A percentile compares a stretch with the other conserved stretches of the same genome.
Conservation (phyloP, 805 yeast genomes). For the Pichia cabralensis region DNA sequence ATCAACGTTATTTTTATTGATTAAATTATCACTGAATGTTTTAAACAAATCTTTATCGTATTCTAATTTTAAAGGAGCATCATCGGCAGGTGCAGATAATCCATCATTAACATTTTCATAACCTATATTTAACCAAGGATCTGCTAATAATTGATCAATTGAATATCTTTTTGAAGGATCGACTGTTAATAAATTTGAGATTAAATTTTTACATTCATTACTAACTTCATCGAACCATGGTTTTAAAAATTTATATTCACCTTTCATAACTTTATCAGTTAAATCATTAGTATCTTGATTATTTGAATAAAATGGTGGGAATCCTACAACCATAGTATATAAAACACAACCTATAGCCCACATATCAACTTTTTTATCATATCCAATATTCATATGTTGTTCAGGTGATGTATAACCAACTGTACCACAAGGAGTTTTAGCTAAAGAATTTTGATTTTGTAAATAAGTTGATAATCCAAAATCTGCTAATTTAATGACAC, state of each 20-base stretch:
- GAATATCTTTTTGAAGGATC: slow-evolving; percentile 62
- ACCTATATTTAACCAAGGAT: slow-evolving; percentile 52
- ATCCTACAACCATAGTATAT: slow-evolving; percentile 61
- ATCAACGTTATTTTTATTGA: slow-evolving; percentile 15
- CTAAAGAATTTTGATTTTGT: slow-evolving; percentile 24
- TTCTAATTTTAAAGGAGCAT: slow-evolving; percentile 22
- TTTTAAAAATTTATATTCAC: slow-evolving; percentile 60
- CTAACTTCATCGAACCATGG: slow-evolving; percentile 91
- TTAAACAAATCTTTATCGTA: slow-evolving; percentile 21
- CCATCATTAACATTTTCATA: slow-evolving; percentile 16
- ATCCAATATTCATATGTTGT: slow-evolving; percentile 48
- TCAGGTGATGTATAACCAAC: slow-evolving; percentile 73
- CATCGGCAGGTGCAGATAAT: slow-evolving; percentile 18
- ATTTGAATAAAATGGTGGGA: slow-evolving; percentile 70
- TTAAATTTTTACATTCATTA: slow-evolving; percentile 59
- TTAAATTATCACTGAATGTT: slow-evolving; percentile 19
- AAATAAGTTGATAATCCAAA: slow-evolving; percentile 60
- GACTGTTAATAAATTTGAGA: slow-evolving; percentile 54
- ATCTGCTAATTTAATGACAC: slow-evolving; percentile 56
- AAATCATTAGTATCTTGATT: slow-evolving; percentile 42
- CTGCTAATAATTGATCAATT: slow-evolving; percentile 53
- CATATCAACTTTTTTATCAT: slow-evolving; percentile 59
- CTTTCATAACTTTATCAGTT: slow-evolving; percentile 59
- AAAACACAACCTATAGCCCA: slow-evolving; percentile 69
- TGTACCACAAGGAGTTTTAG: slow-evolving; percentile 70